Evolutionary conservation across 139 green algal species (phyloP), one percentile per base, ranked within the genome.

Genomic region (Chlorella vulgaris): DNA sequence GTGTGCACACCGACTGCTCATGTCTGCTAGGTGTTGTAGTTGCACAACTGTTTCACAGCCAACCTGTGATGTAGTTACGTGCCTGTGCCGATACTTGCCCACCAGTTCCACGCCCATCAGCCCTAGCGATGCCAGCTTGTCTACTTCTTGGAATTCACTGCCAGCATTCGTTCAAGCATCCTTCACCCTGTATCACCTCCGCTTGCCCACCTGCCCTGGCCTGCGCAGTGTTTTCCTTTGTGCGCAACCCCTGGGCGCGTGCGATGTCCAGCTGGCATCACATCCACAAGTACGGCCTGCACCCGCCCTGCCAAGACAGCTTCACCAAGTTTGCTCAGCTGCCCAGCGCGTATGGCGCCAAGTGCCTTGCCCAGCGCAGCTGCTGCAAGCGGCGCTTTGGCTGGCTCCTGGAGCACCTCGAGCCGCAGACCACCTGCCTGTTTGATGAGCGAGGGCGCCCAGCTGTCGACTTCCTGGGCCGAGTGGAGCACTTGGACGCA

Each of bases 401-500:
- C 35, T 79, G 73, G 73, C 73, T 79, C 51, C 73, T 79, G 73
- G 73, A 79, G 73, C 73, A 79, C 53, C 38, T 67, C 22, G 73
- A 79, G 73, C 33, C 73, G 53, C 73, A 79, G 53, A 68, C 43
- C 24, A 79, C 73, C 18, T 79, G 73, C 73, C 51, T 79, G 73
- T 79, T 79, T 79, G 73, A 79, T 15, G 73, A 79, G 35, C 50
- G 68, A 53, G 73, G 73, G 19, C 71, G n/a, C 33, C 73, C 73
- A 21, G 35, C 73, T 22, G 73, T 79, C 3, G 73, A 79, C 35
- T 79, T 79, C n/a, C 26, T 79, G 35, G 73, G 73, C 1, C 53
- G 73, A 35, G 73, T 79, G 73, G 73, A 79, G 38, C 29, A 69
- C 26, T 15, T 79, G 53, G 73, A 79, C 3, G 73, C 67, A 15